Conservation (phyloP, 768 basidiomycete species). For the Cyathus striatus region DNA sequence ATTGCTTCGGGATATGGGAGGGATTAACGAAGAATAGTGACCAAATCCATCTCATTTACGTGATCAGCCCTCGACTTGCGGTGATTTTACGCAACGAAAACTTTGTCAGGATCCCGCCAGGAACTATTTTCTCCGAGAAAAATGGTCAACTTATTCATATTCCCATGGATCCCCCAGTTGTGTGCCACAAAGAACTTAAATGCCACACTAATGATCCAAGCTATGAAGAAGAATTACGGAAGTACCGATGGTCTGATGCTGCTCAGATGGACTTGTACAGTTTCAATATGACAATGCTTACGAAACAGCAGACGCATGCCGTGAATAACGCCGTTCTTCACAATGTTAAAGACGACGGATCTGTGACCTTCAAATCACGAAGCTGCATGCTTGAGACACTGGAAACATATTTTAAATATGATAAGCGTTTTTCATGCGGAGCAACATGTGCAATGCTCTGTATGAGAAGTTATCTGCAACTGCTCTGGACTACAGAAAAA, state of each 20-base stretch:
- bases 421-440: no score
- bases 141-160: slow-evolving; percentile 17
- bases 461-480: no score
- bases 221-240: slow-evolving; percentile 1
- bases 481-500: no score
- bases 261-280: slow-evolving; percentile 19
- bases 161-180: slow-evolving; percentile 9
- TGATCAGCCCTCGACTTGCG: slow-evolving; percentile 28
- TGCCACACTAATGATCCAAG: background rate
- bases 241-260: slow-evolving; percentile 13
- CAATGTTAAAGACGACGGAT: slow-evolving; percentile 15
- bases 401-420: no score
- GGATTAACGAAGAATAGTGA: slow-evolving; percentile 15
- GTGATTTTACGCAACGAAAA: slow-evolving; percentile 19
- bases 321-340: slow-evolving; percentile 22
- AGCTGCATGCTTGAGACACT: slow-evolving; percentile 16
- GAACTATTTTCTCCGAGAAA: no score
- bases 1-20: slow-evolving; percentile 27
- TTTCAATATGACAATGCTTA: slow-evolving; percentile 22
- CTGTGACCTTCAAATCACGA: slow-evolving; percentile 18
- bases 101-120: slow-evolving; percentile 7
- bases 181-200: slow-evolving; percentile 8
- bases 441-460: no score
- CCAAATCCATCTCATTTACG: slow-evolving; percentile 22
- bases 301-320: slow-evolving; percentile 16